Conservation (phyloP, 2,329 filamentous ascomycete species). For the Alternaria arbusti region DNA sequence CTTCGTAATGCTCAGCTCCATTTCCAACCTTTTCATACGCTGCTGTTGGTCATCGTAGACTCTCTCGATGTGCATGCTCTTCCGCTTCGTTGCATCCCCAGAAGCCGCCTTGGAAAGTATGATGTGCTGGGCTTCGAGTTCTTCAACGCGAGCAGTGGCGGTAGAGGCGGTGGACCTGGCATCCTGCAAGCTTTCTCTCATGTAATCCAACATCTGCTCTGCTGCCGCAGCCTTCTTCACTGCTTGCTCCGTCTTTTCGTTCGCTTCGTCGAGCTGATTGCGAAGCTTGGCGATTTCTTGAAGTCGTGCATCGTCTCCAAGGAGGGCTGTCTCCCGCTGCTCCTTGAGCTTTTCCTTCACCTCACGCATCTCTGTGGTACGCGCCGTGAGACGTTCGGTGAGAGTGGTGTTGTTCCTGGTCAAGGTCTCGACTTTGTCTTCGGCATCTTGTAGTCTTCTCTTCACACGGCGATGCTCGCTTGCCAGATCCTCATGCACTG, state of each 20-base stretch:
- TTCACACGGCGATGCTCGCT: constrained; percentile 25
- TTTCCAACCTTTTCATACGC: constrained; percentile 10
- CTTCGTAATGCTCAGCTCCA: constrained; percentile 21
- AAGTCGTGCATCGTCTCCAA: constrained; percentile 31
- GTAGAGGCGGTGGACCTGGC: constrained; percentile 21
- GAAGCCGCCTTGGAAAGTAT: constrained; percentile 27
- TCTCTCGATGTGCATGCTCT: constrained; percentile 22
- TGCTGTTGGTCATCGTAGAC: constrained; percentile 13
- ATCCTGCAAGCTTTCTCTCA: constrained; percentile 61
- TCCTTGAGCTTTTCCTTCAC: constrained; percentile 24
- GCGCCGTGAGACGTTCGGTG: constrained; percentile 24
- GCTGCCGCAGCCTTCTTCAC: constrained; percentile 41
- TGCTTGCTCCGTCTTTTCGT: constrained; percentile 27
- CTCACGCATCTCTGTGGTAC: constrained; percentile 17
- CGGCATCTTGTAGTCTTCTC: constrained; percentile 21
- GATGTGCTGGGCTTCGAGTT: constrained; percentile 20
- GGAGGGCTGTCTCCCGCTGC: constrained; percentile 22
- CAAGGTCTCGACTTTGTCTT: constrained; percentile 22
- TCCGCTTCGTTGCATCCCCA: constrained; percentile 24
- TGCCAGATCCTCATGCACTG: constrained; percentile 30
- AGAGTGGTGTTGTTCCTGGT: constrained; percentile 20
- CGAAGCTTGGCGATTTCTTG: constrained; percentile 31
- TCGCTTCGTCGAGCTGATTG: constrained; percentile 27
- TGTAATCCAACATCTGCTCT: constrained; percentile 61
- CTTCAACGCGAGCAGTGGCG: constrained; percentile 9